Conservation (phyloP, 2,329 filamentous ascomycete species). For the Phoma sp. region DNA sequence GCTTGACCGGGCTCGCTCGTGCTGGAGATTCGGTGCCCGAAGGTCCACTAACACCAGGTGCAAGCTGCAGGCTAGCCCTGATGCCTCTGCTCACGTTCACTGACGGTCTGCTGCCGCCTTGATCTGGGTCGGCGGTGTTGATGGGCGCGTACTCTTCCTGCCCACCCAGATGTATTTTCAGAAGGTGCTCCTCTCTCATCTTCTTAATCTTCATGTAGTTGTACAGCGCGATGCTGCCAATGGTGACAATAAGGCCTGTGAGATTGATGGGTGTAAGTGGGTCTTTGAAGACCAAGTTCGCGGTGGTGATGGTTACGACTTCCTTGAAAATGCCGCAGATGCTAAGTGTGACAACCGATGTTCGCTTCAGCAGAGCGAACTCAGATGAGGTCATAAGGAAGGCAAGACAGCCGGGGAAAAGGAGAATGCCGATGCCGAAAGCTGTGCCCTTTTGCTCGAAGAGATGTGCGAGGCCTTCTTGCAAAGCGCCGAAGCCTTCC, state of each 20-base stretch:
- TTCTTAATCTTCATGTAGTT: constrained; percentile 93
- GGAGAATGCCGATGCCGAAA: constrained; percentile 72
- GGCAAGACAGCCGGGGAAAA: constrained; percentile 89
- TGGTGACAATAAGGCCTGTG: constrained; percentile 84
- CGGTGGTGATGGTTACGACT: constrained; percentile 91
- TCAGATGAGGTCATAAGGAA: constrained; percentile 97
- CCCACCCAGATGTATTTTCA: constrained; percentile 52
- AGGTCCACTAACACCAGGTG: constrained; percentile 29
- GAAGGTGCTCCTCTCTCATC: constrained; percentile 79
- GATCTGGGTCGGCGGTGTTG: constrained; percentile 39
- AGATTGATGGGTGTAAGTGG: constrained; percentile 86
- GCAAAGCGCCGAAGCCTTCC: constrained; percentile 76
- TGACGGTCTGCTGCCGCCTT: constrained; percentile 16
- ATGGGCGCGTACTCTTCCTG: constrained; percentile 50
- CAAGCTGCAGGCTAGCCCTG: constrained; percentile 47
- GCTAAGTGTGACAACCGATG: constrained; percentile 91
- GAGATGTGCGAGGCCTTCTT: constrained; percentile 69
- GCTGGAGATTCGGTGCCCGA: constrained; percentile 34
- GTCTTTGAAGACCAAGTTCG: constrained; percentile 87
- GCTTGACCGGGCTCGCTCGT: constrained; percentile 51
- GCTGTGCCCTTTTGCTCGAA: constrained; percentile 70
- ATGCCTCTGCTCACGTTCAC: constrained; percentile 34
- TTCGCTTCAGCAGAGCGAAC: constrained; percentile 92
- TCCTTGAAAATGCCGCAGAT: constrained; percentile 99
- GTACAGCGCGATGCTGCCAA: constrained; percentile 84